Conservation (phyloP, 2,329 filamentous ascomycete species). For the Plenodomus biglobosus region DNA sequence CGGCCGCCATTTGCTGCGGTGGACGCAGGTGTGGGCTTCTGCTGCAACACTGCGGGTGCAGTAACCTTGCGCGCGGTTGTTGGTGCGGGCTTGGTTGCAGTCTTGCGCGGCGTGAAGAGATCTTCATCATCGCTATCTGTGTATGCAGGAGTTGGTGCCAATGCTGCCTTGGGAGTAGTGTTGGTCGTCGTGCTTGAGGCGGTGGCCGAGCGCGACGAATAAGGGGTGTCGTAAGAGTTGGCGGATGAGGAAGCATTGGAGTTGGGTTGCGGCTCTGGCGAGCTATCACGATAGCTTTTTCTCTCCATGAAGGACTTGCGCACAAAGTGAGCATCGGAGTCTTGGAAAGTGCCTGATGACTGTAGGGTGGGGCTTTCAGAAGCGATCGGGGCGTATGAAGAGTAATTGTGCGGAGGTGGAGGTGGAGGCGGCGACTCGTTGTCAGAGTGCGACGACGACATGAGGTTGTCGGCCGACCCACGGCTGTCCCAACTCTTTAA, state of each 20-base stretch:
- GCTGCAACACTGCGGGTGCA: constrained; percentile 9
- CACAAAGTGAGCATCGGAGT: constrained; percentile 30
- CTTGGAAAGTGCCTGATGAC: constrained; percentile 27
- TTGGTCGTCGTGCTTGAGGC: constrained; percentile 31
- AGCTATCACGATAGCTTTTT: constrained; percentile 22
- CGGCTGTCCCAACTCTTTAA: constrained; percentile 57
- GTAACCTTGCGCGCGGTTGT: constrained; percentile 7
- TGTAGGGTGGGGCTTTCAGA: constrained; percentile 37
- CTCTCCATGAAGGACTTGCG: constrained; percentile 32
- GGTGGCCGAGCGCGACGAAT: constrained; percentile 33
- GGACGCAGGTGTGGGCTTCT: constrained; percentile 13
- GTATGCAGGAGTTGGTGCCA: constrained; percentile 20
- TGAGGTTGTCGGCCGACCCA: constrained; percentile 54
- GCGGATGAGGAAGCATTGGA: constrained; percentile 36
- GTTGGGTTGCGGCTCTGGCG: constrained; percentile 26
- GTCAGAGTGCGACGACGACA: constrained; percentile 46
- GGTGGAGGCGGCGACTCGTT: constrained; percentile 37
- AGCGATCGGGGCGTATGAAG: constrained; percentile 37
- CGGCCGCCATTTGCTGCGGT: constrained; percentile 17
- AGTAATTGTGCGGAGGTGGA: constrained; percentile 39
- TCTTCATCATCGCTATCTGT: constrained; percentile 35
- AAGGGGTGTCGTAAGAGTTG: constrained; percentile 36
- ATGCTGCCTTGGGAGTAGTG: constrained; percentile 33
- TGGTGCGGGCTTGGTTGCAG: constrained; percentile 9
- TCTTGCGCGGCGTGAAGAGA: constrained; percentile 28